Base-by-base conservation (phyloP, 371 early-diverging fungal species). In the Caulochytrium protostelioides region DNA sequence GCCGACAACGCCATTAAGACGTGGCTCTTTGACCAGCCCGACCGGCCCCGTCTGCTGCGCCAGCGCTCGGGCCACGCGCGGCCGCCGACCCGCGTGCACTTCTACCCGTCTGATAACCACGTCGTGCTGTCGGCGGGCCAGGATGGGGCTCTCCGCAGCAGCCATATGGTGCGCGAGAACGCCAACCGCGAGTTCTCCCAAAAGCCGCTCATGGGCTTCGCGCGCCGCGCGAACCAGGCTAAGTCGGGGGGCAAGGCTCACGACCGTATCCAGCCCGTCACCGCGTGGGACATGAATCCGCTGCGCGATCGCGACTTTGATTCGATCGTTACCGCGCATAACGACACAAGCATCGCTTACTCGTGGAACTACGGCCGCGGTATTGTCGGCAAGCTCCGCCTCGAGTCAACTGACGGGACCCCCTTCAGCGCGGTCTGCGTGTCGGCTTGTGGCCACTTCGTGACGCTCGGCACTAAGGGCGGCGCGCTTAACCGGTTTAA, bases 1-100 rank as follows among this genome's bases (percentile, higher is more conserved):
- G 55, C 61, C 6, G 95, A 94, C 50, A 91, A 95, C 46, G 50
- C 86, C 16, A 65, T 95, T 42, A 85, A 80, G 62, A 77, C 70
- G 16, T 92, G 94, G 92, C 68, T 86, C 15, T 89, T 91, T 59
- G 92, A 91, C 45, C 65, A 67, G 16, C 52, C 66, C 15, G 83
- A 83, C 43, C 56, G 66, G 0, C 87, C 87, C 13, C 65, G 82
- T 2, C 57, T 84, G 5, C 57, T 83, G 34, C 79, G 74, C 30
- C 70, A 63, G 7, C 73, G 87, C 16, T 66, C 72, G 32, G 95
- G 95, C 4, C 92, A 92, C 59, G 65, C 65, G 44, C 61, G 66
- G 13, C 83, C 89, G 20, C 90, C 92, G 6, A 70, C 76, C 24
- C 54, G 60, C 41, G 70, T 91, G 32, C 44, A 64, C 28, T 84